Evolutionary conservation across 1,139 yeast genomes (phyloP), one percentile per base, ranked within the genome.

Genomic region (Blastobotrys elegans): DNA sequence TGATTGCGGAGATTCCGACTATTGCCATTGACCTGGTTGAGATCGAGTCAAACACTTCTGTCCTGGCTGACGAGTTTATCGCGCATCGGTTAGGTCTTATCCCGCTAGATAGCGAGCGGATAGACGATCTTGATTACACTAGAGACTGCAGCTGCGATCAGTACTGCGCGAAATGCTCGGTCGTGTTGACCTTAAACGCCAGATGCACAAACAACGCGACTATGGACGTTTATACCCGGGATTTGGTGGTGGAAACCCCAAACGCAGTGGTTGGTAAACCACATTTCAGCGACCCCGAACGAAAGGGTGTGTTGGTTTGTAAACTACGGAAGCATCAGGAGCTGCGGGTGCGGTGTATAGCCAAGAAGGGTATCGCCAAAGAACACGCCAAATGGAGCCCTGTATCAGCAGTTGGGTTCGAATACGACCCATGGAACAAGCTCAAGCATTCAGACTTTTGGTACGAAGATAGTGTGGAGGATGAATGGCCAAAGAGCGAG

Each of bases 321-420:
- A 90, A 90, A 66, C 76, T 92, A 60, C 80, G 96, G 66, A 87
- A 85, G 64, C 95, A 90, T 64, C 99, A 92, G 70, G 97, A 92
- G 64, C 74, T 92, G 58, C 77, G 85, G 57, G 71, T 92, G 52
- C 82, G 85, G 54, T 92, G 99, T 69, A 85, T 92, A 54, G 98
- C 99, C 47, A 92, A 94, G 67, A 92, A 92, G 71, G 98, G 99
- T 39, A 92, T 94, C 53, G 90, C 97, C 39, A 92, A 94, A 66
- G 99, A 92, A 66, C 99, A 92, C 63, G 97, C 98, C 46, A 92
- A 92, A 64, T 92, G 98, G 98, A 84, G 95, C 5, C 97, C 98
- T 1, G 86, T 95, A 58, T 78, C 97, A 0, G 98, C 98, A n/a
- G 77, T 94, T 49, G 97, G 95, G 21, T 92, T 92, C 62, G 99